Evolutionary conservation across 2,329 filamentous ascomycete genomes (phyloP), one percentile per base, ranked within the genome.

Genomic region (Penicillium sp.): DNA sequence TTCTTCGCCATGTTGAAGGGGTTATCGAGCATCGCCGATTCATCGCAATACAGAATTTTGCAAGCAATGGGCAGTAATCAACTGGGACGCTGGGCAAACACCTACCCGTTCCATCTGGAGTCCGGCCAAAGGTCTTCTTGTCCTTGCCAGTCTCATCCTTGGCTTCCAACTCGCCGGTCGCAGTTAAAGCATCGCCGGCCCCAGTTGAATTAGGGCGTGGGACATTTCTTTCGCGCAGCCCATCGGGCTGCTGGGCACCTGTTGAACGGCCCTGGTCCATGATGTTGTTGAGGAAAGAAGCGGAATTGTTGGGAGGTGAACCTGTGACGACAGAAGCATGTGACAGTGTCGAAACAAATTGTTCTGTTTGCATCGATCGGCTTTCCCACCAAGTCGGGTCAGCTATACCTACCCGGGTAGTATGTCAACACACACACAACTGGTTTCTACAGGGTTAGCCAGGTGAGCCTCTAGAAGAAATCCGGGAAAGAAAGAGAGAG

Each of bases 61-160:
- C 9, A 28, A n/a, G 19, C 15, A 28, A 15, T 13, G 13, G 19
- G 19, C 15, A 10, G 22, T 28, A 19, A 12, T 22, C n/a, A 37
- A 58, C n/a, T 51, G 28, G 17, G 13, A 51, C 2, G 26, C n/a
- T 13, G 33, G 28, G 22, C n/a, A 30, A 12, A n/a, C 58, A 83
- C 91, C 79, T 85, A 97, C 94, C 88, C 80, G 87, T 96, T 72
- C 94, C 94, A 80, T 93, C 91, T 33, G 92, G 92, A 15, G 94
- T 97, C 67, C 93, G 89, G 59, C 94, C 94, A 83, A 91, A 97
- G 0, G 93, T 97, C 83, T 92, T 94, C 76, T 88, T 88, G 64
- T 85, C 80, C 64, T 85, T 83, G 47, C 83, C 81, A 65, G 79
- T 72, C 65, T 83, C 81, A 68, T 80, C 76, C 58, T 77, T 78